Evolutionary conservation across 768 basidiomycete species (phyloP).

Genomic region (Rhodocollybia butyracea): DNA sequence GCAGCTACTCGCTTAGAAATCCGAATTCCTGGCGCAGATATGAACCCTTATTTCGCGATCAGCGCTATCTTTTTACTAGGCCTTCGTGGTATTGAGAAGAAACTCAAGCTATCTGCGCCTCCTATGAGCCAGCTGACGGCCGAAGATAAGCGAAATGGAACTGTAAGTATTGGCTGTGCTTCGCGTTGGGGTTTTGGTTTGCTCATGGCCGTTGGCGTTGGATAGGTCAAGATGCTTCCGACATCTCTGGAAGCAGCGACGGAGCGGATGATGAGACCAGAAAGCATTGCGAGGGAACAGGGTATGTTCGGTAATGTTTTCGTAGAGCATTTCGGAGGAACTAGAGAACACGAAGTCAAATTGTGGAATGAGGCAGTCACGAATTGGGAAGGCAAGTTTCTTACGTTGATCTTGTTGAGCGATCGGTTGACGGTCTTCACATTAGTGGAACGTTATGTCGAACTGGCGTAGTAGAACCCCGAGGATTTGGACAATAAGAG

Average conservation of each 20-base stretch:
- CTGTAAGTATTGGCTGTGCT: constrained; percentile 29
- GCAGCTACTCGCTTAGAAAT: constrained; percentile 89
- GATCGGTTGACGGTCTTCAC: constrained; percentile 11
- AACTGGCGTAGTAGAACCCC: constrained; percentile 51
- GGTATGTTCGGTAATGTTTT: constrained; percentile 80
- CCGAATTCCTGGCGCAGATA: constrained; percentile 94
- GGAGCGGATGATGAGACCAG: constrained; percentile 68
- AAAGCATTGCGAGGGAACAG: constrained; percentile 77
- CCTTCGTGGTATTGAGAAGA: constrained; percentile 81
- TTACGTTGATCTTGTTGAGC: background rate
- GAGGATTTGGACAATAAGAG: background rate
- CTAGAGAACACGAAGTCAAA: constrained; percentile 87
- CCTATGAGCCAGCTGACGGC: constrained; percentile 62
- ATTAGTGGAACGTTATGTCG: constrained; percentile 82
- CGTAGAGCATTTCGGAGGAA: constrained; percentile 93
- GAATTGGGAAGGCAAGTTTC: constrained; percentile 83
- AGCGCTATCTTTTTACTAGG: constrained; percentile 88
- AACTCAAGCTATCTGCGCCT: constrained; percentile 60
- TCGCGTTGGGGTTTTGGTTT: constrained; percentile 34
- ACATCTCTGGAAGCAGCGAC: constrained; percentile 79
- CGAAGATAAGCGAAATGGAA: constrained; percentile 56
- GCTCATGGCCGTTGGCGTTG: constrained; percentile 16
- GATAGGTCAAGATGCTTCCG: constrained; percentile 71
- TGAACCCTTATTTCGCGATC: constrained; percentile 90
- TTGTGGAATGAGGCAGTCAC: constrained; percentile 90